phyloP scores from a whole-genome alignment of 768 basidiomycete genomes.

The Asterophora parasitica region DNA sequence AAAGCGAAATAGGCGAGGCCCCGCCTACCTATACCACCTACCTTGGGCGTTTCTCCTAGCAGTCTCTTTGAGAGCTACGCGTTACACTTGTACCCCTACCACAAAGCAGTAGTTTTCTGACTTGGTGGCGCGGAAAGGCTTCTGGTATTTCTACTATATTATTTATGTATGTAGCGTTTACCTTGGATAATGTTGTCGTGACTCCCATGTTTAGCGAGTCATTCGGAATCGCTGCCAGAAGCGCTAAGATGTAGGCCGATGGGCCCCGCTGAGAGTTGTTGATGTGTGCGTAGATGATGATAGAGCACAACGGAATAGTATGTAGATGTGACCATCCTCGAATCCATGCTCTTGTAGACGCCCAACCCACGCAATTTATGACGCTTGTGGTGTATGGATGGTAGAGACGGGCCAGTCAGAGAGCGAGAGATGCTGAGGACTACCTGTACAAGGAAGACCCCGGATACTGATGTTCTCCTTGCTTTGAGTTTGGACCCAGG shows the following conservation, averaged over 20 bases:
- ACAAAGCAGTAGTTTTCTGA: neutral
- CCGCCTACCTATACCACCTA: slow-evolving; percentile 68
- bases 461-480: too few species aligned
- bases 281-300: slow-evolving; percentile 8
- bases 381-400: too few species aligned
- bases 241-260: neutral
- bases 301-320: slow-evolving; percentile 19
- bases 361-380: too few species aligned
- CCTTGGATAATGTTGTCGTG: neutral
- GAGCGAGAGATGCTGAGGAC: too few species aligned
- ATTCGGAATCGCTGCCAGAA: too few species aligned
- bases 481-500: too few species aligned
- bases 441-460: too few species aligned
- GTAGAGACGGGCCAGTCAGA: too few species aligned
- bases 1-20: slow-evolving; percentile 74
- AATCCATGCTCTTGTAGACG: too few species aligned
- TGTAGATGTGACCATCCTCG: slow-evolving; percentile 14
- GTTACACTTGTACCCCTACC: neutral
- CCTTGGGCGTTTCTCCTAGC: slow-evolving; percentile 4
- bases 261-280: neutral
- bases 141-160: neutral
- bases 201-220: neutral
- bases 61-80: neutral
- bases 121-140: neutral
- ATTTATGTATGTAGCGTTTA: neutral